Evolutionary conservation across 2,329 filamentous ascomycete species (phyloP).

Genomic region (Fusarium mundagurra): DNA sequence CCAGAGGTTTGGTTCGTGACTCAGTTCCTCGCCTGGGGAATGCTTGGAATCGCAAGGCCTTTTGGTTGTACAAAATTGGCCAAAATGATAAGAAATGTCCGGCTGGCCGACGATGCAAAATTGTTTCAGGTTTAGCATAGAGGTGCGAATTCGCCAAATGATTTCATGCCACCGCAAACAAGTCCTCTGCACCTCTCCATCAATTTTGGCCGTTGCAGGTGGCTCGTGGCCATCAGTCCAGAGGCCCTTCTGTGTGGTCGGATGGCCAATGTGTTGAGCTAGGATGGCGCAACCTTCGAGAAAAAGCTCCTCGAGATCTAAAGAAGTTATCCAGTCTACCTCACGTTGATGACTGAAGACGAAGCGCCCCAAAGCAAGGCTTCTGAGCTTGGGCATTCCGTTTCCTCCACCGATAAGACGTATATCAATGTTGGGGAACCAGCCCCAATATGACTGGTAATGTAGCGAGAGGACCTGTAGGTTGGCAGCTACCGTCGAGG

Average conservation of each 20-base stretch:
- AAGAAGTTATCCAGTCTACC: not conserved
- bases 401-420: not conserved
- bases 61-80: rapidly evolving
- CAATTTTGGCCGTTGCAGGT: no score
- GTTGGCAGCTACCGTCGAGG: not conserved
- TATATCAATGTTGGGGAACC: not conserved
- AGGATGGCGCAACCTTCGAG: not conserved
- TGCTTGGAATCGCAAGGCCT: not conserved
- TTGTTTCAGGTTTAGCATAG: not conserved
- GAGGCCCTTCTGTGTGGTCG: rapidly evolving
- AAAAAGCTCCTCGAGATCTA: not conserved
- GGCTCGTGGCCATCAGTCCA: not conserved
- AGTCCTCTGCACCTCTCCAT: rapidly evolving
- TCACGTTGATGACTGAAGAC: not conserved
- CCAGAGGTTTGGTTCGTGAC: not conserved
- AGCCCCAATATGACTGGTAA: not conserved
- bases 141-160: not conserved
- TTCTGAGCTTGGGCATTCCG: not conserved
- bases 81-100: rapidly evolving
- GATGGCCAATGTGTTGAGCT: rapidly evolving
- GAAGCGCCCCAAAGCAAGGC: not conserved
- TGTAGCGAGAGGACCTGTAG: not conserved
- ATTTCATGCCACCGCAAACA: not conserved
- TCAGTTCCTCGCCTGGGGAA: rapidly evolving
- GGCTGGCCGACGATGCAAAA: rapidly evolving